Evolutionary conservation across 2,329 filamentous ascomycete species (phyloP), one percentile per base, ranked within the genome.

Genomic region (Aurifilum marmelostoma): DNA sequence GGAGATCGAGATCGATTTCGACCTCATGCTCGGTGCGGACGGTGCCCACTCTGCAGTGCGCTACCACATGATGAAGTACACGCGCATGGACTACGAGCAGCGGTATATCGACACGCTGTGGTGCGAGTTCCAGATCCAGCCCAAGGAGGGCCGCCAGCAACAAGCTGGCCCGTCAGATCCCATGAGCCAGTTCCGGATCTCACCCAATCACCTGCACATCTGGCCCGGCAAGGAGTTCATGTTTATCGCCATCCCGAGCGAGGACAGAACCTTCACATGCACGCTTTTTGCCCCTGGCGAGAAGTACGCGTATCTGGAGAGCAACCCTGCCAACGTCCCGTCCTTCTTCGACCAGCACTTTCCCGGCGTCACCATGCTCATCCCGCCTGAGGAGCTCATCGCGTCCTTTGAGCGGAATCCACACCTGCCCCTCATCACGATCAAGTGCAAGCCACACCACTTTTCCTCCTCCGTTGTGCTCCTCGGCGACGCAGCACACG

Each of bases 31-130:
- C 69, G 96, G 96, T 12, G 94, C 95, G 43, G 96, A 99, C 76
- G 96, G 96, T 9, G 96, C 96, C 0, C 95, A 99, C 80, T 98
- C 95, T 0, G 90, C 94, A 58, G 91, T 94, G 4, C 87, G 96
- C 65, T 97, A 93, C 77, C 94, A 98, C 77, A 83, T 99, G 81
- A 99, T 99, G 95, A 98, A 98, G 81, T 97, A 88, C 75, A 88
- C 91, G 0, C 89, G 92, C 14, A 93, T 98, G 88, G 89, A 96
- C 80, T 99, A 97, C 77, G 86, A 92, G 74, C 96, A 99, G 77
- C 89, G 93, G 75, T 99, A 99, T 79, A 96, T 99, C 76, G 95
- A 98, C 79, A 96, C 94, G 0, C 82, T 98, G 6, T 99, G 96
- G 96, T 98, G 95, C 79, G 96, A 99, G 77, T 98, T 99, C 77